Conservation (phyloP, 2,329 filamentous ascomycete species). For the Graphilbum fragrans region DNA sequence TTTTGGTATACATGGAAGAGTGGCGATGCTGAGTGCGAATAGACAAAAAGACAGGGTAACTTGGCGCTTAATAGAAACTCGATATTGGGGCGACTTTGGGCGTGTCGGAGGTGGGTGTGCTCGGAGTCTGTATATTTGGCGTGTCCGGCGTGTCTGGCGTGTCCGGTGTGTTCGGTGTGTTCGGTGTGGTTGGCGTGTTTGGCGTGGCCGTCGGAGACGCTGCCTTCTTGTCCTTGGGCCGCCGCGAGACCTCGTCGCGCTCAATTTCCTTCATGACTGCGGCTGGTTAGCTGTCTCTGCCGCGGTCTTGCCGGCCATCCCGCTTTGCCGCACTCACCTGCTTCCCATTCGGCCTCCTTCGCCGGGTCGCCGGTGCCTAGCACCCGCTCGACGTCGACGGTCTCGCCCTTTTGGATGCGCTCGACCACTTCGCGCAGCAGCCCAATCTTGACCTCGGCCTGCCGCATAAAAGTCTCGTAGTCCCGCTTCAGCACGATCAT, state of each 20-base stretch:
- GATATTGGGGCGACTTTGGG: constrained; percentile 7
- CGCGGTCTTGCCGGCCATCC: background rate
- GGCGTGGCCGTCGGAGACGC: constrained; percentile 1
- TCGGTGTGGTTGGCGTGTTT: background rate
- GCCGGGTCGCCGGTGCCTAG: constrained; percentile 67
- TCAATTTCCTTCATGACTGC: constrained; percentile 56
- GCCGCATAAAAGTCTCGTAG: constrained; percentile 57
- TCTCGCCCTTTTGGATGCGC: constrained; percentile 56
- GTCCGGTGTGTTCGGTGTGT: background rate
- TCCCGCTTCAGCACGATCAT: constrained; percentile 73
- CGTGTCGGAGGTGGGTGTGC: background rate
- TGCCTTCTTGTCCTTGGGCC: constrained; percentile 27
- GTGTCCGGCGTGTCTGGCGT: background rate
- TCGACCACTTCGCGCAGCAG: constrained; percentile 65
- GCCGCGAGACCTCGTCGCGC: constrained; percentile 43
- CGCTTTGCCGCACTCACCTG: constrained; percentile 37
- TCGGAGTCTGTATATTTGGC: too few relatives aligned
- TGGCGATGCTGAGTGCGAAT: background rate
- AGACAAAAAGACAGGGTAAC: too few relatives aligned
- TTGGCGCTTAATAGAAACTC: constrained; percentile 11
- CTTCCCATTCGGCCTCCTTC: constrained; percentile 78
- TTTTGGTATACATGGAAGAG: too few relatives aligned
- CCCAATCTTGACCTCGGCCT: constrained; percentile 67
- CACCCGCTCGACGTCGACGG: constrained; percentile 73
- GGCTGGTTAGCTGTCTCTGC: background rate